A percentile compares a stretch with the other conserved stretches of the same genome.
phyloP scores from a whole-genome alignment of 768 basidiomycete genomes.

The Trametes maxima region DNA sequence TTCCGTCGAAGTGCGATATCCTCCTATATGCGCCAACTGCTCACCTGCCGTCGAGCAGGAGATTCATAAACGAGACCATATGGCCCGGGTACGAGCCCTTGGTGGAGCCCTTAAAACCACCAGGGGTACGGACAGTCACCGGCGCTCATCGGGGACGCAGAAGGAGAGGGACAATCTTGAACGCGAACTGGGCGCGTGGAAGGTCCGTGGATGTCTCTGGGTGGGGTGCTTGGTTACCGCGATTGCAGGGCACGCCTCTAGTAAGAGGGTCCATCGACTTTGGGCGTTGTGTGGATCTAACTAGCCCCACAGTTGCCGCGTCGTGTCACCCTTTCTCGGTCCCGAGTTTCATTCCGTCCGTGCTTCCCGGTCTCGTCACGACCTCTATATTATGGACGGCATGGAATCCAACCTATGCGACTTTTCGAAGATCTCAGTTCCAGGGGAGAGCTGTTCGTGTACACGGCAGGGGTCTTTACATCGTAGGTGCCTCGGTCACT shows the following conservation, averaged over 20 bases:
- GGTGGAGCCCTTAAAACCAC: conserved; percentile 49
- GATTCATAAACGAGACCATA: conserved; percentile 74
- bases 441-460: conserved; percentile 76
- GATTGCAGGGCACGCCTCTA: conserved; percentile 19
- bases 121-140: conserved; percentile 56
- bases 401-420: conserved; percentile 85
- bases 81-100: conserved; percentile 79
- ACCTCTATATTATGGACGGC: conserved; percentile 75
- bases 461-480: conserved; percentile 63
- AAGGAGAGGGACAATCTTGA: conserved; percentile 47
- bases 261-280: conserved; percentile 16
- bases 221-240: conserved; percentile 41
- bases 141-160: conserved; percentile 44
- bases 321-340: conserved; percentile 10
- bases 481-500: conserved; percentile 43
- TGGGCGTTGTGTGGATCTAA: background rate
- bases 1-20: conserved; percentile 80
- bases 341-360: conserved; percentile 6
- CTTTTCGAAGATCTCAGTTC: conserved; percentile 56
- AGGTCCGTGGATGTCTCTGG: conserved; percentile 71
- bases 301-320: conserved; percentile 7
- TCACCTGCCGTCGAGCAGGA: conserved; percentile 81
- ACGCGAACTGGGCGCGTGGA: conserved; percentile 65
- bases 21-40: conserved; percentile 81
- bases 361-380: conserved; percentile 51